Evolutionary conservation across 345 rosid species (phyloP).

Genomic region (Anastatica hierochuntica): DNA sequence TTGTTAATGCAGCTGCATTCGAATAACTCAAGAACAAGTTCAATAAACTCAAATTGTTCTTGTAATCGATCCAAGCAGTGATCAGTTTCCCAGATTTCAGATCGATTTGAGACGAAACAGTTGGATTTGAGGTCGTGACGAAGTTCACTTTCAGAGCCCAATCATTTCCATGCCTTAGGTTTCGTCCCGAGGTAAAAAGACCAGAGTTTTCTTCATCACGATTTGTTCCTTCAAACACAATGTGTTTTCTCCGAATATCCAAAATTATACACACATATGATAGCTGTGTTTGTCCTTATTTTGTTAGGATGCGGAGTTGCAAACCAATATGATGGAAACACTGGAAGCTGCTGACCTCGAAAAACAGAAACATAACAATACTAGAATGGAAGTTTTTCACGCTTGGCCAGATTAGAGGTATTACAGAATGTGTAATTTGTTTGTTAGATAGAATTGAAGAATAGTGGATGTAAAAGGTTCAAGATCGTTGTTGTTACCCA

Average conservation of each 20-base stretch:
- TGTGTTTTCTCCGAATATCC: too few species aligned
- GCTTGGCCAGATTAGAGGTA: conserved; percentile 88
- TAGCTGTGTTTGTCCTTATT: conserved; percentile 18
- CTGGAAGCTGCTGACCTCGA: conserved; percentile 89
- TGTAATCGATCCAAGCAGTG: conserved; percentile 83
- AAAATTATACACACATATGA: too few species aligned
- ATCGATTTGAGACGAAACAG: conserved; percentile 35
- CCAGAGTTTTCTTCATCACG: too few species aligned
- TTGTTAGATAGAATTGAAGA: too few species aligned
- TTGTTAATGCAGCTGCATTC: neutral
- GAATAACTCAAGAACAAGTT: conserved; percentile 55
- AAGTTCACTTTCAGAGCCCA: too few species aligned
- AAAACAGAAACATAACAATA: conserved; percentile 88
- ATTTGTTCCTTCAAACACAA: too few species aligned
- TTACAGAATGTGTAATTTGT: too few species aligned
- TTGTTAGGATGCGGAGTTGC: conserved; percentile 79
- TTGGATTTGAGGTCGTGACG: conserved; percentile 50
- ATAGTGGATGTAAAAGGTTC: too few species aligned
- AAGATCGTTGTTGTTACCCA: too few species aligned
- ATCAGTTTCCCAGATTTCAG: conserved; percentile 64
- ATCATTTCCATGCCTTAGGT: too few species aligned
- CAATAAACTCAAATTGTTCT: conserved; percentile 49
- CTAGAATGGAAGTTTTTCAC: conserved; percentile 88
- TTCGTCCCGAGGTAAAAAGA: too few species aligned
- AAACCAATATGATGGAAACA: conserved; percentile 83